Evolutionary conservation across 2,329 filamentous ascomycete genomes (phyloP), one percentile per base, ranked within the genome.

Genomic region (Coniochaeta prunicola): DNA sequence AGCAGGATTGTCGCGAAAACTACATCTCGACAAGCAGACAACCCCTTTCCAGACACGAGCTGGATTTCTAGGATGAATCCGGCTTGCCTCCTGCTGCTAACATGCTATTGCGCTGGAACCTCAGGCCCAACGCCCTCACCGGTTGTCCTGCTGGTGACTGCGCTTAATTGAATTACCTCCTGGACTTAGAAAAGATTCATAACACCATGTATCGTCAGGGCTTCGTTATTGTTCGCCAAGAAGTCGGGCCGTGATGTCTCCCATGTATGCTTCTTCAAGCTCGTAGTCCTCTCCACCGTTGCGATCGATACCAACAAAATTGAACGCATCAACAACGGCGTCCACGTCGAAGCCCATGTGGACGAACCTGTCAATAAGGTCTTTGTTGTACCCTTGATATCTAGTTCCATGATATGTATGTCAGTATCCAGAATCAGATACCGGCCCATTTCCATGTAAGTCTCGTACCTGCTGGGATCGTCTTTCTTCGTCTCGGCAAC

Each of bases 281-380:
- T 90, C 87, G 70, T 96, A 94, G 69, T 94, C 89, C 64, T 87
- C 79, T 0, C 92, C 92, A 28, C 81, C 83, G 65, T 88, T 91
- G 19, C 84, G 83, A 62, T 93, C 90, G 64, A 96, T 92, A 6
- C 90, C 89, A 8, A 94, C 87, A 61, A 83, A 89, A 57, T 88
- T 81, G 68, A 97, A 96, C 0, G 91, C 90, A 10, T 88, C 83
- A 0, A 97, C 91, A 1, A 97, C 91, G n/a, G 83, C 81, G 55
- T 92, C 89, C 1, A 96, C 82, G 59, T 91, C 87, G 66, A 97
- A 97, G 12, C 93, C 93, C 93, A 97, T 97, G 66, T 79, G 83
- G 17, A 90, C 85, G 66, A 97, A 97, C 4, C 88, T 83, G 67
- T 94, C 86, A 63, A 97, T 84, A 42, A 97, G 80, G 33, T 88